Evolutionary conservation across 306 rosid species (phyloP), one percentile per base, ranked within the genome.

Genomic region (Vigna angularis): DNA sequence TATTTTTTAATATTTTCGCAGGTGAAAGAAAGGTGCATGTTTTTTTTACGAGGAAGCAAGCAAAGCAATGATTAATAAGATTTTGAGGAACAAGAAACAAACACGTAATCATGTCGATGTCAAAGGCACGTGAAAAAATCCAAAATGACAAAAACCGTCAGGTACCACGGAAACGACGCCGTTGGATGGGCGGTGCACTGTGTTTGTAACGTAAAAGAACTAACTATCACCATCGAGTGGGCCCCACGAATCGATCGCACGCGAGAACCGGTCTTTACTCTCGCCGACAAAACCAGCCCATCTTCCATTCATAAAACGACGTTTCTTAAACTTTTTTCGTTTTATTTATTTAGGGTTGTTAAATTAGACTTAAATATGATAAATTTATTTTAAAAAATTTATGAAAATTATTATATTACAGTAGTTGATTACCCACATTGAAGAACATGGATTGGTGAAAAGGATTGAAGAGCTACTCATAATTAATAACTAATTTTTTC

Each of bases 271-370:
- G 44, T 4, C 18, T 5, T 50, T 70, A 36, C 9, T 34, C 10
- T 15, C 70, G 72, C 62, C 71, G 71, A 74, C 70, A 74, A 47
- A 16, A 59, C 67, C 76, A 53, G 9, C 51, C 12, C 16, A 64
- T 10, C 16, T 38, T 38, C 14, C 12, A 34, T 7, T 0, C 15
- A 9, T 6, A n/a, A 36, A 36, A 38, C 7, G 11, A 66, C 20
- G 5, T n/a, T 66, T 40, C 55, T 0, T 44, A 9, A 42, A 9
- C 4, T 10, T 10, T 3, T 44, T 26, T 24, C 6, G 0, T 13
- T 18, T 20, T 8, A 55, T 18, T 20, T 18, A 18, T 55, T 18
- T 50, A 16, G 17, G 20, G 9, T 16, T 50, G 16, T 16, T 50
- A 49, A 48, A 13, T 49, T 49, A 1, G 4, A 9, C 3, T 42